These are phyloP conservation scores for Piloderma croceum DNA, from an alignment of 768 basidiomycete genomes.

Conservation along the genomic window DNA sequence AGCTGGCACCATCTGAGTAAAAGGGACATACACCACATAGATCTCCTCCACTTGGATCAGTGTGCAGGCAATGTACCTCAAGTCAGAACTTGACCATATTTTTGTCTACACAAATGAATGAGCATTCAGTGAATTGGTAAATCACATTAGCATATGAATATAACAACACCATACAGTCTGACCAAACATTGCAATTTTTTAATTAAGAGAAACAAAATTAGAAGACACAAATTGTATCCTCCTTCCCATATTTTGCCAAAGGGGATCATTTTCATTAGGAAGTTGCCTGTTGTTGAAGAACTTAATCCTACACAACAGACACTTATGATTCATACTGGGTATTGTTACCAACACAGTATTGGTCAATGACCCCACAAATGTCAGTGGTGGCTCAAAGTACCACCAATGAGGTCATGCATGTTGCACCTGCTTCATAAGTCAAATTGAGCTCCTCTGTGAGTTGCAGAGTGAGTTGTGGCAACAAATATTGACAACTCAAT, in stretches of 20 bases:
- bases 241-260: slow-evolving; percentile 8
- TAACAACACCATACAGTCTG: slow-evolving; percentile 5
- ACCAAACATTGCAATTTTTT: no score
- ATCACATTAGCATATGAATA: neutral
- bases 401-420: slow-evolving; percentile 2
- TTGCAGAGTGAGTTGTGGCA: slow-evolving; percentile 2
- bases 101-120: neutral
- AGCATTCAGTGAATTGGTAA: neutral
- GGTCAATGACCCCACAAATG: slow-evolving; percentile 1
- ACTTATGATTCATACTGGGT: slow-evolving; percentile 7
- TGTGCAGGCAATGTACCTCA: slow-evolving; percentile 8
- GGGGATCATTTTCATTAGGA: neutral
- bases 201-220: no score
- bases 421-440: no score
- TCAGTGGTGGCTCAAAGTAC: slow-evolving; percentile 4
- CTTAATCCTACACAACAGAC: no score
- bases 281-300: no score
- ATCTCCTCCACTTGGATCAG: slow-evolving; percentile 8
- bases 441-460: slow-evolving; percentile 4
- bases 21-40: slow-evolving; percentile 6
- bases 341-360: slow-evolving; percentile 6
- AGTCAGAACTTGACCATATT: slow-evolving; percentile 7
- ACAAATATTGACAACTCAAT: slow-evolving; percentile 3
- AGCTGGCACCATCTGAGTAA: no score
- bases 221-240: no score